A percentile compares a stretch with the other conserved stretches of the same genome.
Evolutionary conservation across 2,329 filamentous ascomycete species (phyloP).

Genomic region (Aspergillus sp.): DNA sequence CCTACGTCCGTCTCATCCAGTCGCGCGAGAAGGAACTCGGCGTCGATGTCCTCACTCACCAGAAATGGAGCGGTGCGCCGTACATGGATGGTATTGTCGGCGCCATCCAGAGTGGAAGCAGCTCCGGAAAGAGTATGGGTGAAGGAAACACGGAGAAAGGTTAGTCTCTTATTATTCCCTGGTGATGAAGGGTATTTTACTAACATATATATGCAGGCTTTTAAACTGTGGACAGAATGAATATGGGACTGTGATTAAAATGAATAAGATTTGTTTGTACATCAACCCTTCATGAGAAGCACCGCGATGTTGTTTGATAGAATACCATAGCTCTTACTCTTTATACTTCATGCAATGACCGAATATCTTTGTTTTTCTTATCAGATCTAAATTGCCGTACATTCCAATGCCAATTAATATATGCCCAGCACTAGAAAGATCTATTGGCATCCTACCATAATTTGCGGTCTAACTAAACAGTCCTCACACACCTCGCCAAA

Average conservation of each 20-base stretch:
- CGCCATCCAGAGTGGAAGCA: conserved; percentile 87
- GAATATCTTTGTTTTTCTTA: neutral
- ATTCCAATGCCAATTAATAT: neutral
- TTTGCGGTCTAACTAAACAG: neutral
- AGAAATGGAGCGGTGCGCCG: conserved; percentile 71
- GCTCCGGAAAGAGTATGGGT: conserved; percentile 88
- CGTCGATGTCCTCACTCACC: conserved; percentile 90
- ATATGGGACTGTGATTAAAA: neutral
- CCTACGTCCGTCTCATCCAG: conserved; percentile 94
- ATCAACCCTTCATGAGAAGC: neutral
- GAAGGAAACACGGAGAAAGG: conserved; percentile 81
- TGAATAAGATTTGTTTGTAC: neutral
- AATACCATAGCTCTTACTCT: neutral
- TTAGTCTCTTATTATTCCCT: conserved; percentile 22
- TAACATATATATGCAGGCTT: neutral
- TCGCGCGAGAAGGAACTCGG: conserved; percentile 84
- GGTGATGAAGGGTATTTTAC: neutral
- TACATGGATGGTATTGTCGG: conserved; percentile 90
- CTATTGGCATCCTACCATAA: neutral
- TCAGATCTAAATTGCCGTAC: neutral
- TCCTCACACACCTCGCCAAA: conserved; percentile 21
- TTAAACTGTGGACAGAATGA: neutral
- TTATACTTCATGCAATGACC: neutral
- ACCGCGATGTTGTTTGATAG: neutral
- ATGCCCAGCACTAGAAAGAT: neutral